phyloP scores from a whole-genome alignment of 2,329 filamentous ascomycete species.

The Dothiorella sarmentorum region DNA sequence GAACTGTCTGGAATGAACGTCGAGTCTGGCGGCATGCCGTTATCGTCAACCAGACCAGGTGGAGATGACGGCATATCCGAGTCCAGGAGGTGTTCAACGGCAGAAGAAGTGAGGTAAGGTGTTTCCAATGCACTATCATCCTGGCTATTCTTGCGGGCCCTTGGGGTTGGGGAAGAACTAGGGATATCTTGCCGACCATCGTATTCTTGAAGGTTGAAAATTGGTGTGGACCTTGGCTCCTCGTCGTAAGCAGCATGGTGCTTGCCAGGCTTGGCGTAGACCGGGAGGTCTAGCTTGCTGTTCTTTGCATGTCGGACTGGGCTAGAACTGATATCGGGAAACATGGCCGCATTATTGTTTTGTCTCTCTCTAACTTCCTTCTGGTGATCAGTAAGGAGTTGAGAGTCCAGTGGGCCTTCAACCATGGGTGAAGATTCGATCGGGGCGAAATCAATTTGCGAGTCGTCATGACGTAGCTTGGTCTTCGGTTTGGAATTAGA shows the following conservation, averaged over 20 bases:
- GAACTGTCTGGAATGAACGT: slow-evolving; percentile 2
- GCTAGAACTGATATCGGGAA: slow-evolving; percentile 55
- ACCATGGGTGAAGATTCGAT: slow-evolving; percentile 59
- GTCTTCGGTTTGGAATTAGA: slow-evolving; percentile 42
- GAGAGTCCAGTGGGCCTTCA: slow-evolving; percentile 56
- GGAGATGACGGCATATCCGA: slow-evolving; percentile 22
- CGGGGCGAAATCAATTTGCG: slow-evolving; percentile 72
- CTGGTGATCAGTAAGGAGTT: slow-evolving; percentile 74
- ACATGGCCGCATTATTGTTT: slow-evolving; percentile 60
- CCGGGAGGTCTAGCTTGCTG: not conserved
- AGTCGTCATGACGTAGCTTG: slow-evolving; percentile 72
- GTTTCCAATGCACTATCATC: not conserved
- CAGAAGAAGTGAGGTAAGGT: not conserved
- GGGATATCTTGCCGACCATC: slow-evolving; percentile 45
- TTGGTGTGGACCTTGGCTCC: slow-evolving; percentile 38
- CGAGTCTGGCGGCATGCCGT: not conserved
- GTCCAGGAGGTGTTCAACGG: not conserved
- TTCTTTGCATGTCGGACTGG: slow-evolving; percentile 21
- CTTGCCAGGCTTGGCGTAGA: not conserved
- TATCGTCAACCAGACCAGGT: slow-evolving; percentile 19
- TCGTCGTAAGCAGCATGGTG: not conserved
- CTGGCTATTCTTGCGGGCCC: slow-evolving; percentile 28
- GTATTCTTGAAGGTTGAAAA: slow-evolving; percentile 34
- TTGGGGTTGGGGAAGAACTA: slow-evolving; percentile 53
- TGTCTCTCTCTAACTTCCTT: slow-evolving; percentile 74